phyloP scores from a whole-genome alignment of 75 land plant species.

The Gnetum montanum region DNA sequence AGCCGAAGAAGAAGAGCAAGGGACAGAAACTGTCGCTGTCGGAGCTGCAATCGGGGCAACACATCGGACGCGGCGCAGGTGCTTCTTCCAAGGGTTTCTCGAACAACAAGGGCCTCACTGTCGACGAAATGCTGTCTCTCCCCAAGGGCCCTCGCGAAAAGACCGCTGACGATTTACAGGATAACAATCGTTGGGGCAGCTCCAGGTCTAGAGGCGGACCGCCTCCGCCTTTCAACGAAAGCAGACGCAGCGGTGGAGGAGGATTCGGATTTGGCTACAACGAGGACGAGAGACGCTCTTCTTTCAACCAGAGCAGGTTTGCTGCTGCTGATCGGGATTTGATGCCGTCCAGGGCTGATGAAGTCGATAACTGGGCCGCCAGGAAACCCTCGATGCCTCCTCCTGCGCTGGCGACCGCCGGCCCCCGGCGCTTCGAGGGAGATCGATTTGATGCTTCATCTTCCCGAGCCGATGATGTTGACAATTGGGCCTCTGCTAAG shows the following conservation, averaged over 20 bases:
- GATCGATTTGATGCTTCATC: constrained; percentile 4
- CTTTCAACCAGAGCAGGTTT: background rate
- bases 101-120: constrained; percentile 36
- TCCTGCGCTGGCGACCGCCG: background rate
- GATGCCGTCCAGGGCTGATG: constrained; percentile 19
- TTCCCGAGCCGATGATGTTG: constrained; percentile 72
- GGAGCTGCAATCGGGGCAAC: constrained; percentile 37
- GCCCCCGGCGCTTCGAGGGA: background rate
- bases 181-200: constrained; percentile 22
- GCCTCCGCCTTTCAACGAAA: constrained; percentile 8
- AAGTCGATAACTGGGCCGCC: constrained; percentile 12
- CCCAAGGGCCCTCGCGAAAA: constrained; percentile 88
- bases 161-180: constrained; percentile 60
- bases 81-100: background rate
- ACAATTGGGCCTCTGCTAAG: constrained; percentile 74
- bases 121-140: constrained; percentile 55
- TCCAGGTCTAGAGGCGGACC: constrained; percentile 11
- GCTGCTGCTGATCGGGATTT: constrained; percentile 25
- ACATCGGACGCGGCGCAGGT: constrained; percentile 24
- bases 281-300: constrained; percentile 19
- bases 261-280: no score
- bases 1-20: constrained; percentile 62
- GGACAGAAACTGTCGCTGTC: constrained; percentile 32
- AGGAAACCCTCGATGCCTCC: constrained; percentile 17
- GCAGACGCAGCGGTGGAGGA: constrained; percentile 14